Base-by-base conservation (phyloP, 1,284 basidiomycete species). In the Dichomitus squalens region DNA sequence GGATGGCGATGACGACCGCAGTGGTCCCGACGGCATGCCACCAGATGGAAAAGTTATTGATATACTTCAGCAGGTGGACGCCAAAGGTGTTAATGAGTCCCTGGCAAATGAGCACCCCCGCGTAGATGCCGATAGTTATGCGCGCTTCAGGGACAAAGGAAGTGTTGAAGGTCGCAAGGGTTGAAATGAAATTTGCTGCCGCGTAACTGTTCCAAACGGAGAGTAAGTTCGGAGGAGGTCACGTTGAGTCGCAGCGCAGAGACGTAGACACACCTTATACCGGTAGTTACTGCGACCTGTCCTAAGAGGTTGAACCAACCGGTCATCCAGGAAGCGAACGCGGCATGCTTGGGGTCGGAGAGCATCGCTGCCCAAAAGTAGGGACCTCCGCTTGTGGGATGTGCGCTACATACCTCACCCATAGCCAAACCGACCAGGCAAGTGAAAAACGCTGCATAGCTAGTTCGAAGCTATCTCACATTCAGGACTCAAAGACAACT, bases 351-450 rank as follows among this genome's bases (percentile, higher is more conserved):
- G 1, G 79, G 79, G 55, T 75, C 74, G 7, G 85, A 85, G 2
- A 90, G 71, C 84, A 88, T 88, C 1, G 87, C 87, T 18, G 87
- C 84, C 88, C 87, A 90, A 69, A 84, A 89, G 64, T 90, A 89
- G 0, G 87, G 87, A 0, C 89, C 89, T 4, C 88, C 88, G 49
- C 83, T 85, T 0, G 88, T 89, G 3, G 88, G 88, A 68, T 89
- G 86, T 1, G 88, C 85, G 65, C 85, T 87, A 75, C 86, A 88
- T 41, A 88, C 77, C 72, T 87, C 85, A 58, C 81, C 87, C 86
- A 90, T 88, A 2, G 86, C 78, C 36, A 88, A 73, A 4, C 87
- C 87, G 25, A 90, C 85, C 44, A 81, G 62, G 77, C 86, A 81
- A 0, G 87, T 88, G 67, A 86, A 86, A 60, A 77, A 79, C 7